Percentiles rank a stretch among this genome's conserved stretches.
These are phyloP conservation scores for Collariella sp. DNA, from an alignment of 495 filamentous ascomycete species.

Conservation along the genomic window DNA sequence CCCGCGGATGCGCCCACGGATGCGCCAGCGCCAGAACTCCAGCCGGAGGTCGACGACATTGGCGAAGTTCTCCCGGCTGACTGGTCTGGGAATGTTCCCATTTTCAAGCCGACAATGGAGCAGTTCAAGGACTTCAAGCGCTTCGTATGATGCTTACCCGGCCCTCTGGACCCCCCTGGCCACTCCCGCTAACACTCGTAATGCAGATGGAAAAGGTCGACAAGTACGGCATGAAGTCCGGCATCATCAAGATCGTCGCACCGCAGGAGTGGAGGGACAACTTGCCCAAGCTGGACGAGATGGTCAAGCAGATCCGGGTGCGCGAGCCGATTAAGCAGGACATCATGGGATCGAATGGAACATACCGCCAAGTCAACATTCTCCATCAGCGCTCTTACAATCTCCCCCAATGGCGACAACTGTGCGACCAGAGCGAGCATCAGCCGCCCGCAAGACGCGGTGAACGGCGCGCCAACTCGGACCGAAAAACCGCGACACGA, in stretches of 20 bases:
- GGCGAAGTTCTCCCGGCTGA: constrained; percentile 71
- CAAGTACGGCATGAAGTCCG: constrained; percentile 91
- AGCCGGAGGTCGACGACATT: constrained; percentile 47
- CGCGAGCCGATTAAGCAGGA: constrained; percentile 97
- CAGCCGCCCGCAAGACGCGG: constrained; percentile 92
- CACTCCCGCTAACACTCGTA: constrained; percentile 12
- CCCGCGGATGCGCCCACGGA: neutral
- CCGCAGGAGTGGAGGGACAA: constrained; percentile 87
- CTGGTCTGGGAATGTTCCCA: constrained; percentile 83
- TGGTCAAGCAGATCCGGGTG: constrained; percentile 82
- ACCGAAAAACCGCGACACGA: constrained; percentile 40
- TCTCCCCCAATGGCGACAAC: constrained; percentile 84
- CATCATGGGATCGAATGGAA: constrained; percentile 87
- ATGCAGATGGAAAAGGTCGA: constrained; percentile 69
- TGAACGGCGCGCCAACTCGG: constrained; percentile 72
- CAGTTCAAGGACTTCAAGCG: constrained; percentile 87
- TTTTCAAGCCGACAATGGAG: constrained; percentile 91
- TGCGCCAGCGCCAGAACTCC: constrained; percentile 11
- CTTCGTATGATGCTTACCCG: constrained; percentile 45
- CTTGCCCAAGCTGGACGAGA: constrained; percentile 68
- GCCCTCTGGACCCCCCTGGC: neutral
- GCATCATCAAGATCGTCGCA: constrained; percentile 91
- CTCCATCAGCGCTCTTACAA: constrained; percentile 94
- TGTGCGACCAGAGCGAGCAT: constrained; percentile 88
- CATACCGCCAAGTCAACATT: constrained; percentile 91